phyloP scores from a whole-genome alignment of 768 basidiomycete species.

The Mycena latifolia region DNA sequence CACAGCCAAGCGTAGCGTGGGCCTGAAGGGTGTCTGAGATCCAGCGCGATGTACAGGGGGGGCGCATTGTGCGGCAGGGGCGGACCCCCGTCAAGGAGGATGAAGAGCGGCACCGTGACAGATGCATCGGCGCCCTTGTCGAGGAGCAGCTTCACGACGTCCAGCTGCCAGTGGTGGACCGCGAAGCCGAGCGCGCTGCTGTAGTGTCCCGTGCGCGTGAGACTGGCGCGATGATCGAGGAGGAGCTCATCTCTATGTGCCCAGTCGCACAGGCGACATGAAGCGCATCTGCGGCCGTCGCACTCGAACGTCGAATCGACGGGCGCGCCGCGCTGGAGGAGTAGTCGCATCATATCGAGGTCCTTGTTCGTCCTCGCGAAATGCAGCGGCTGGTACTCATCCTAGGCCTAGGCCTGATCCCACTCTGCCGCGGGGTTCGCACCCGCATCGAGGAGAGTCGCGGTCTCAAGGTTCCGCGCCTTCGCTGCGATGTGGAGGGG shows the following conservation, averaged over 20 bases:
- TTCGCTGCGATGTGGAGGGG: slow-evolving; percentile 15
- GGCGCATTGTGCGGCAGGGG: too few relatives aligned
- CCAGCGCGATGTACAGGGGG: slow-evolving; percentile 1
- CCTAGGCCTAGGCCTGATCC: not conserved
- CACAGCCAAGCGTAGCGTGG: not conserved
- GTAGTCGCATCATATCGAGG: too few relatives aligned
- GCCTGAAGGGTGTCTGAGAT: not conserved
- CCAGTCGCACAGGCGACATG: not conserved
- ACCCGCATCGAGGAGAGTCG: slow-evolving; percentile 11
- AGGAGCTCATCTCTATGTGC: not conserved
- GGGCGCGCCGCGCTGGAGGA: too few relatives aligned
- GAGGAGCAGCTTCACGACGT: not conserved
- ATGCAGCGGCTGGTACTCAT: not conserved
- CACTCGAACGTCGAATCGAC: not conserved
- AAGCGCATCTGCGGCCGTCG: not conserved
- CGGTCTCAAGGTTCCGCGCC: slow-evolving; percentile 4
- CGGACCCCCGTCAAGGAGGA: not conserved
- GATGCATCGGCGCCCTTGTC: not conserved
- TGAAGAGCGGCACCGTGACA: not conserved
- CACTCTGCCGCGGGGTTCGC: slow-evolving; percentile 1
- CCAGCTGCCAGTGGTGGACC: not conserved
- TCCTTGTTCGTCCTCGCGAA: too few relatives aligned
- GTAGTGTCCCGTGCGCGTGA: not conserved
- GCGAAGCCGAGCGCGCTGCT: not conserved
- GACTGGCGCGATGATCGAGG: not conserved